A percentile compares a stretch with the other conserved stretches of the same genome.
phyloP scores from a whole-genome alignment of 306 rosid species.

The Fragaria ananassa region DNA sequence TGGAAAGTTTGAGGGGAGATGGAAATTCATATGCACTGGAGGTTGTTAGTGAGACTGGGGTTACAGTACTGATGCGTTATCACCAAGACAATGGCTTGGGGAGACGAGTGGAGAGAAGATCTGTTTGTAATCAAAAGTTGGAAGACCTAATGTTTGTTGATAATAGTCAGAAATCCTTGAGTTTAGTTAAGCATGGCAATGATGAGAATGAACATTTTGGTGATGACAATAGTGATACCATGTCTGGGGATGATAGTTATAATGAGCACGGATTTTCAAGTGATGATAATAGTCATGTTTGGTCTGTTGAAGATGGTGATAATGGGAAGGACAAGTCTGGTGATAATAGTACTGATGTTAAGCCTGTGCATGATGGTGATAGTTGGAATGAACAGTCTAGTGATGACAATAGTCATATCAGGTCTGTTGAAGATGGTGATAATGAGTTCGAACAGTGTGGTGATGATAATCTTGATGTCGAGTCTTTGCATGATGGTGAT shows the following conservation, averaged over 20 bases:
- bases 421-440: background rate
- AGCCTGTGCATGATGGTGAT: background rate
- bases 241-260: background rate
- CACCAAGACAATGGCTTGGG: background rate
- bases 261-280: background rate
- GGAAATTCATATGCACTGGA: background rate
- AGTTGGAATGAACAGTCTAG: background rate
- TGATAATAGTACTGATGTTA: background rate
- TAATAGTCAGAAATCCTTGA: slow-evolving; percentile 5
- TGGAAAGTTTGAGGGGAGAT: slow-evolving; percentile 32
- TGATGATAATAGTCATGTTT: background rate
- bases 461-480: background rate
- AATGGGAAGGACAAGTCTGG: background rate
- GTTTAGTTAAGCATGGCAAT: background rate
- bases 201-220: background rate
- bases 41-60: background rate
- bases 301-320: background rate
- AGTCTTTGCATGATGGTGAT: background rate
- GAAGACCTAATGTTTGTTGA: slow-evolving; percentile 8
- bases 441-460: background rate
- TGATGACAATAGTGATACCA: background rate
- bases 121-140: background rate
- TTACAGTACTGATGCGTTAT: background rate
- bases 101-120: background rate
- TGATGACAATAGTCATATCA: background rate